Evolutionary conservation across 257 asterid genomes (phyloP).

Genomic region (Sherardia arvensis): DNA sequence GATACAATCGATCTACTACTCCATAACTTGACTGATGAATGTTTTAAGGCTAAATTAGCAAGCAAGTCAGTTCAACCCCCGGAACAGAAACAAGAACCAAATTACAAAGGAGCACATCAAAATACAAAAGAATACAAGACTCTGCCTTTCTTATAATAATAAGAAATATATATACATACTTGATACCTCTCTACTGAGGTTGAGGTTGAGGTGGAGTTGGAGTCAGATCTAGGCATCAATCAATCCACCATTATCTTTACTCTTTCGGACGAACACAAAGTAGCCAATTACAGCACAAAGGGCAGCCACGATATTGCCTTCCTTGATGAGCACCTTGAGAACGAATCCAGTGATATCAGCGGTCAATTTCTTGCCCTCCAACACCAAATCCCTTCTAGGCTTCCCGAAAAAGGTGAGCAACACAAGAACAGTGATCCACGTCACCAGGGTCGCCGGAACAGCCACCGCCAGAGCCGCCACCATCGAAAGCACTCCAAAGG

Average conservation of each 20-base stretch:
- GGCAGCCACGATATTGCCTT: constrained; percentile 81
- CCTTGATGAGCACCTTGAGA: constrained; percentile 58
- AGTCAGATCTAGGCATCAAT: constrained; percentile 11
- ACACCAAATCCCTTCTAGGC: constrained; percentile 56
- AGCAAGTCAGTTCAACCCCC: too few species aligned
- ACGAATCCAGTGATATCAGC: constrained; percentile 68
- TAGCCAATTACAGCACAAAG: constrained; percentile 76
- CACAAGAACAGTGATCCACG: constrained; percentile 81
- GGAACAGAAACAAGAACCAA: too few species aligned
- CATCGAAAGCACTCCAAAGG: constrained; percentile 72
- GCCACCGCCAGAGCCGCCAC: constrained; percentile 85
- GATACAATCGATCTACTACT: too few species aligned
- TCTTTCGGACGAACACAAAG: constrained; percentile 46
- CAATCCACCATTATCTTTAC: constrained; percentile 12
- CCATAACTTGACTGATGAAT: too few species aligned
- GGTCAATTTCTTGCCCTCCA: constrained; percentile 79
- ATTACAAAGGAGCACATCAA: too few species aligned
- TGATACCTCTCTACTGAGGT: too few species aligned
- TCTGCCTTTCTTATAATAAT: too few species aligned
- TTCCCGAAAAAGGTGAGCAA: constrained; percentile 67
- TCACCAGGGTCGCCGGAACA: constrained; percentile 80
- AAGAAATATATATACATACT: not conserved
- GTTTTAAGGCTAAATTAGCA: too few species aligned
- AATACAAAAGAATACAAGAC: too few species aligned
- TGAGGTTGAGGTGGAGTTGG: too few species aligned